These are phyloP conservation scores for Beverwykella pulmonaria DNA, from an alignment of 495 filamentous ascomycete genomes.

Conservation along the genomic window DNA sequence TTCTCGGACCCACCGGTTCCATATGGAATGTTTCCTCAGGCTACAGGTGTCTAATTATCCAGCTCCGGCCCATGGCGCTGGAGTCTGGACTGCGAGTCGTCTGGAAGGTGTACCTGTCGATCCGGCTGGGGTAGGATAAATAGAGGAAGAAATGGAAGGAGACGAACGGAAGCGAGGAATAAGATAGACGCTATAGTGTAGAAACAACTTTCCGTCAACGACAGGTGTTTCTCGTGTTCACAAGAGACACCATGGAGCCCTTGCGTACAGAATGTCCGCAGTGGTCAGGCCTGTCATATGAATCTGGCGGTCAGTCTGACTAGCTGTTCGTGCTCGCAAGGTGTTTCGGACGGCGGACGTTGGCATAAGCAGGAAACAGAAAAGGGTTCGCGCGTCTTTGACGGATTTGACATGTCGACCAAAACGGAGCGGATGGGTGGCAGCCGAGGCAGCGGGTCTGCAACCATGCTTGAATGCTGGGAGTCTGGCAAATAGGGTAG, in stretches of 20 bases:
- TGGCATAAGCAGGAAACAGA: background rate
- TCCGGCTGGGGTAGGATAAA: slow-evolving; percentile 22
- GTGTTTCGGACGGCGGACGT: slow-evolving; percentile 8
- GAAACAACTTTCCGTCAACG: slow-evolving; percentile 22
- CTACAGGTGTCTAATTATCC: slow-evolving; percentile 23
- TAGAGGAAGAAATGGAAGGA: slow-evolving; percentile 8
- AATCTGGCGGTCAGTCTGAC: slow-evolving; percentile 19
- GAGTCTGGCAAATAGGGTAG: too few species aligned
- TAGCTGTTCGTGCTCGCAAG: background rate
- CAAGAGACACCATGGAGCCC: background rate
- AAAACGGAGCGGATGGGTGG: background rate
- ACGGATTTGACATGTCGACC: slow-evolving; percentile 5
- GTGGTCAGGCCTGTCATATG: background rate
- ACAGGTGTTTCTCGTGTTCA: slow-evolving; percentile 13
- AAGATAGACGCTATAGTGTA: slow-evolving; percentile 16
- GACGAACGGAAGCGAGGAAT: slow-evolving; percentile 26
- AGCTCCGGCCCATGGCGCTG: slow-evolving; percentile 20
- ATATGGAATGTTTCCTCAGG: slow-evolving; percentile 3
- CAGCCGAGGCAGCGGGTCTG: background rate
- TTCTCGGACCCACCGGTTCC: slow-evolving; percentile 18
- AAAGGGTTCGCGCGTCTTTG: background rate
- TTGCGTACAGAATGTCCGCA: background rate
- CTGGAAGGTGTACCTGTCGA: slow-evolving; percentile 16
- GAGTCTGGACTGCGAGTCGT: background rate
- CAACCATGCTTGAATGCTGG: background rate